phyloP scores from a whole-genome alignment of 2,329 filamentous ascomycete genomes.

The Ophiocordyceps camponoti-saundersi region DNA sequence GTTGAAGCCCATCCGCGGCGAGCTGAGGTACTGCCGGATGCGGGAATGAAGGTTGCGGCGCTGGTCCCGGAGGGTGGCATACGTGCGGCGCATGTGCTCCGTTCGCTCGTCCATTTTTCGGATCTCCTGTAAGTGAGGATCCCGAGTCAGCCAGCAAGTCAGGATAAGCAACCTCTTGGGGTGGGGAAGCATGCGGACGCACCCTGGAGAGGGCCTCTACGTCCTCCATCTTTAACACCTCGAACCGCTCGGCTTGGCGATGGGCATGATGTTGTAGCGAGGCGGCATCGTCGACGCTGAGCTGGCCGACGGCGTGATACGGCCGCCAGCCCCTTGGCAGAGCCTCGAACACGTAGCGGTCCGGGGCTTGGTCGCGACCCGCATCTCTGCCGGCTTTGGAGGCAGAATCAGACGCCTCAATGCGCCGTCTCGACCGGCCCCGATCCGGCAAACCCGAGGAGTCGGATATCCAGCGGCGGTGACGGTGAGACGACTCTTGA shows the following conservation, averaged over 20 bases:
- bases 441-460: constrained; percentile 42
- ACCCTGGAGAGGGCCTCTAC: constrained; percentile 50
- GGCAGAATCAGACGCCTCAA: constrained; percentile 17
- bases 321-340: constrained; percentile 42
- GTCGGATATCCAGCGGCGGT: constrained; percentile 39
- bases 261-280: constrained; percentile 42
- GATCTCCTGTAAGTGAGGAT: constrained; percentile 38
- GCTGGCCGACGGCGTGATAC: constrained; percentile 28
- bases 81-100: constrained; percentile 62
- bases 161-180: not conserved
- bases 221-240: constrained; percentile 44
- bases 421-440: constrained; percentile 39
- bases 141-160: not conserved
- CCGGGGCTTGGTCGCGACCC: constrained; percentile 29
- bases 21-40: constrained; percentile 62
- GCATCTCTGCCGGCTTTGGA: constrained; percentile 15
- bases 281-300: constrained; percentile 30
- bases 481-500: constrained; percentile 10
- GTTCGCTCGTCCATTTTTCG: constrained; percentile 60
- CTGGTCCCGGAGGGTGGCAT: constrained; percentile 57
- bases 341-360: constrained; percentile 40
- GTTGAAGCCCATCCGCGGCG: constrained; percentile 54
- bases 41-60: constrained; percentile 60
- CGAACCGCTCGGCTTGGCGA: constrained; percentile 44
- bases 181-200: constrained; percentile 6